Conservation (phyloP, 2,329 filamentous ascomycete species). For the Monosporascus ibericus region DNA sequence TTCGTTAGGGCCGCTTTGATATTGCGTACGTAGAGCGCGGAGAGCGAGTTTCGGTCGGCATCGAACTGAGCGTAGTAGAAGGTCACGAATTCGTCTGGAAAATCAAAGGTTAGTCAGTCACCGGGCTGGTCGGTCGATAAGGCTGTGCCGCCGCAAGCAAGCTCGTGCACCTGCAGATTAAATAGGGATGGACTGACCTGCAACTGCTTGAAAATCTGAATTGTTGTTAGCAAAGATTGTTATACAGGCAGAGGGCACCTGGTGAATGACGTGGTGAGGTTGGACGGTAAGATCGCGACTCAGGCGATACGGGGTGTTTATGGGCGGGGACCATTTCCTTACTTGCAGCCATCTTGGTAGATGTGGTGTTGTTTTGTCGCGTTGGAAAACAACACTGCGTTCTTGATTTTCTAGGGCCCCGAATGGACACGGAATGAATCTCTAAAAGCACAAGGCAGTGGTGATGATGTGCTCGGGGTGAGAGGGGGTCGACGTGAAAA, state of each 20-base stretch:
- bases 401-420: too few relatives aligned
- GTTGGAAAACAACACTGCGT: not conserved
- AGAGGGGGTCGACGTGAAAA: not conserved
- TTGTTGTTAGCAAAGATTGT: conserved; percentile 5
- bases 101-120: conserved; percentile 9
- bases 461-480: not conserved
- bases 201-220: conserved; percentile 39
- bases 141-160: conserved; percentile 1
- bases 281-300: not conserved
- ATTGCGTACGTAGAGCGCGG: conserved; percentile 70
- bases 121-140: not conserved
- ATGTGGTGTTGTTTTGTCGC: conserved; percentile 1
- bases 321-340: conserved; percentile 9
- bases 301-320: not conserved
- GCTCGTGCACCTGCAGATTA: not conserved
- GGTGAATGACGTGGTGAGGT: not conserved
- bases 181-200: conserved; percentile 34
- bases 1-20: not conserved
- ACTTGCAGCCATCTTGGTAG: conserved; percentile 28
- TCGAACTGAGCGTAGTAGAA: conserved; percentile 94
- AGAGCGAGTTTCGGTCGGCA: conserved; percentile 57
- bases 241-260: not conserved
- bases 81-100: conserved; percentile 73
- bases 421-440: too few relatives aligned
- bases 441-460: not conserved